A percentile compares a stretch with the other conserved stretches of the same genome.
phyloP scores from a whole-genome alignment of 2,329 filamentous ascomycete genomes.

The Fusarium globosum region DNA sequence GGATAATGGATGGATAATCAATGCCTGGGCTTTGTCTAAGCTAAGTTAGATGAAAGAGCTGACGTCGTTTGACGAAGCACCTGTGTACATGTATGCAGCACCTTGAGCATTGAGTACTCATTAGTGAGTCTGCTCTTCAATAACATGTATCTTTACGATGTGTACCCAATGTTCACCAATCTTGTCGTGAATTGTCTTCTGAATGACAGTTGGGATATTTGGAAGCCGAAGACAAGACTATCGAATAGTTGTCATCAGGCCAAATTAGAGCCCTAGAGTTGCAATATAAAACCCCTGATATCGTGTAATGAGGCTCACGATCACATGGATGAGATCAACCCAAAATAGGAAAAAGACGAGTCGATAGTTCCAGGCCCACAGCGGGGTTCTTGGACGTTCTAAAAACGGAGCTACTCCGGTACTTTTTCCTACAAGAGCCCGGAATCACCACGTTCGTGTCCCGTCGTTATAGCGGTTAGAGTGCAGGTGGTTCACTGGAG shows the following conservation, averaged over 20 bases:
- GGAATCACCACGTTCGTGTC: constrained; percentile 4
- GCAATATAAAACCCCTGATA: constrained; percentile 26
- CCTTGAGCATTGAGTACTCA: neutral
- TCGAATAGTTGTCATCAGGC: too few species aligned
- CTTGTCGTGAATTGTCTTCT: neutral
- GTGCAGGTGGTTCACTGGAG: neutral
- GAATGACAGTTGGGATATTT: too few species aligned
- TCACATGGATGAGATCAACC: constrained; percentile 11
- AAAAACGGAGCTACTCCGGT: constrained; percentile 26
- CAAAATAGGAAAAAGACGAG: constrained; percentile 17
- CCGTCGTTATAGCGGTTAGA: constrained; percentile 3
- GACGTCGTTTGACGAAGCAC: constrained; percentile 4
- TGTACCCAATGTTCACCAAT: neutral
- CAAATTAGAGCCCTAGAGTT: neutral
- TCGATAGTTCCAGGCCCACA: constrained; percentile 24
- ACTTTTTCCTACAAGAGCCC: constrained; percentile 15
- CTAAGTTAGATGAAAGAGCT: constrained; percentile 4
- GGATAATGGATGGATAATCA: constrained; percentile 10
- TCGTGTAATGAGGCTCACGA: constrained; percentile 28
- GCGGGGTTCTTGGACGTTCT: constrained; percentile 25
- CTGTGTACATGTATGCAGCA: constrained; percentile 35
- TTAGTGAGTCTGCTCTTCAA: constrained; percentile 3
- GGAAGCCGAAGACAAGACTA: too few species aligned
- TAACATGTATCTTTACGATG: neutral
- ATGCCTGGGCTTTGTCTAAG: neutral